These are phyloP conservation scores for Peronosclerospora sorghi DNA, from an alignment of 352 stramenopile species.

Conservation along the genomic window DNA sequence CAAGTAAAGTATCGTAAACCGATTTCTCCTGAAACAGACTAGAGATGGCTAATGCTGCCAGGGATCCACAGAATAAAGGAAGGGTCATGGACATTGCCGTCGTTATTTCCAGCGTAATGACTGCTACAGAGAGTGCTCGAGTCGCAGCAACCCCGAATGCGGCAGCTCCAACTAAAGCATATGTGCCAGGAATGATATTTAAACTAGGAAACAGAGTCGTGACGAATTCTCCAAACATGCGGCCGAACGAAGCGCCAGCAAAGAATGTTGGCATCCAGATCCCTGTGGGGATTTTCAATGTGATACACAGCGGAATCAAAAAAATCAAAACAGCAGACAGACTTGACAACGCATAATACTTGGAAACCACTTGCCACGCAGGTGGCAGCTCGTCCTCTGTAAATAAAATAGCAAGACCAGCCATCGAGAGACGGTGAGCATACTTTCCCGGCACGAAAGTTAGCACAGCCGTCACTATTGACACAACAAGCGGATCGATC, in stretches of 20 bases:
- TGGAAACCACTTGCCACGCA: constrained; percentile 42
- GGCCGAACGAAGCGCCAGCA: constrained; percentile 66
- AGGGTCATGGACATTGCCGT: constrained; percentile 73
- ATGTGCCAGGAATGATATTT: constrained; percentile 41
- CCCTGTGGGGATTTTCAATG: constrained; percentile 65
- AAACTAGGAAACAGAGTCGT: constrained; percentile 16
- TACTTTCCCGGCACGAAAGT: constrained; percentile 72
- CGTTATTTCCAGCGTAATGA: constrained; percentile 84
- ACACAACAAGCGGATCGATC: constrained; percentile 53
- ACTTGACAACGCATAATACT: constrained; percentile 50
- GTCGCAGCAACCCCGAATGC: constrained; percentile 62
- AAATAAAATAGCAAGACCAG: constrained; percentile 57
- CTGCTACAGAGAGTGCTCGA: constrained; percentile 65
- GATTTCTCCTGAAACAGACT: constrained; percentile 63
- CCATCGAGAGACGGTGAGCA: constrained; percentile 35
- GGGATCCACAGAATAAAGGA: constrained; percentile 63
- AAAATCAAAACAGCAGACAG: constrained; percentile 43
- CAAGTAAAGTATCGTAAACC: constrained; percentile 75
- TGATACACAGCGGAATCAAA: constrained; percentile 73
- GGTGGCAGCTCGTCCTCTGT: constrained; percentile 32
- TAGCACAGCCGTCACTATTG: constrained; percentile 47
- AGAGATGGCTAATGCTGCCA: constrained; percentile 52
- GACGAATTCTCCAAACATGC: constrained; percentile 64
- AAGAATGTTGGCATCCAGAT: constrained; percentile 83
- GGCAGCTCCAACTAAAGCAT: constrained; percentile 68